These are phyloP conservation scores for Argentina anserina DNA, from an alignment of 306 rosid species.

Conservation along the genomic window DNA sequence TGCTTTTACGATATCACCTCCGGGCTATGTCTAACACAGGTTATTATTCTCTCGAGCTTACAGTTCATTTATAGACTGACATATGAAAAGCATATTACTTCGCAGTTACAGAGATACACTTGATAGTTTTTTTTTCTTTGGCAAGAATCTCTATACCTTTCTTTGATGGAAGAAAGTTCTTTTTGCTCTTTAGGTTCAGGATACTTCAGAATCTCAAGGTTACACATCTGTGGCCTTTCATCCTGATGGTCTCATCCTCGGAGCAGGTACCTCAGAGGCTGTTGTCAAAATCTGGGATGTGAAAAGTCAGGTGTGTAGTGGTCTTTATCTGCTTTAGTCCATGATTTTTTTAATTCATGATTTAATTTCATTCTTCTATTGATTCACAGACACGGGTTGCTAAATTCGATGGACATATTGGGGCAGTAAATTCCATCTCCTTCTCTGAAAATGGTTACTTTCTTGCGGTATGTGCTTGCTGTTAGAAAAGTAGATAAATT, in stretches of 20 bases:
- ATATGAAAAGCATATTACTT: not conserved
- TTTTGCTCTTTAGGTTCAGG: slow-evolving; percentile 60
- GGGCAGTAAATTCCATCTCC: slow-evolving; percentile 85
- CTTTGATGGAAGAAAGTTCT: not conserved
- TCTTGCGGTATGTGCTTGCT: slow-evolving; percentile 74
- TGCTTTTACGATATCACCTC: slow-evolving; percentile 91
- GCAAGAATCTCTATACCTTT: not conserved
- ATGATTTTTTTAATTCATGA: slow-evolving; percentile 2
- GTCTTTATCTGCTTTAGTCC: not conserved
- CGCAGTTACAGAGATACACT: not conserved
- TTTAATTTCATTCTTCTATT: slow-evolving; percentile 14
- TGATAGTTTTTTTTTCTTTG: not conserved
- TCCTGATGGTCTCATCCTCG: slow-evolving; percentile 99
- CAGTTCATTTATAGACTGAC: not conserved
- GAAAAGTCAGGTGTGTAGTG: slow-evolving; percentile 77
- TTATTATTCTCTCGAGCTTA: slow-evolving; percentile 10
- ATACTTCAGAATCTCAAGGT: slow-evolving; percentile 65
- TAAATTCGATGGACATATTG: slow-evolving; percentile 82
- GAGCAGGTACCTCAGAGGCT: slow-evolving; percentile 87
- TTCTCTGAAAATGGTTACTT: slow-evolving; percentile 97
- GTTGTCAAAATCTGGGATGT: slow-evolving; percentile 98
- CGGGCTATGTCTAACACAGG: slow-evolving; percentile 94
- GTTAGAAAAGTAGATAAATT: slow-evolving; percentile 2
- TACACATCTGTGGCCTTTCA: slow-evolving; percentile 97
- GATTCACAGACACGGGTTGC: slow-evolving; percentile 83